Evolutionary conservation across 768 basidiomycete species (phyloP).

Genomic region (Serendipita sp.): DNA sequence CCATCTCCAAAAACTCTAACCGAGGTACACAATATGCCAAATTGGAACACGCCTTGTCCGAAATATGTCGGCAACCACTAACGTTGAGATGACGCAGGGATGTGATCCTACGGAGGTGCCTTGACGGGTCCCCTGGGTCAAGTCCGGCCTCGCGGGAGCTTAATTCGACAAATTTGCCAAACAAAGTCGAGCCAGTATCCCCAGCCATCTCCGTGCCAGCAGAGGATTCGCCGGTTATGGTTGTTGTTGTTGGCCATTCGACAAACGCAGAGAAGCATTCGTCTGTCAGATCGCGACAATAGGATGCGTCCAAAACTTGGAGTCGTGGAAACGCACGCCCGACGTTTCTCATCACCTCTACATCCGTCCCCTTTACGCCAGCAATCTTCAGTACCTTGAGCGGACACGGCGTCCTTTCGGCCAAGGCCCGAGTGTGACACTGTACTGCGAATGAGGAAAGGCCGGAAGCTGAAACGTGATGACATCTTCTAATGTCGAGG

Average conservation of each 20-base stretch:
- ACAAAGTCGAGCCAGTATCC: constrained; percentile 25
- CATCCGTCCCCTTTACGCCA: constrained; percentile 45
- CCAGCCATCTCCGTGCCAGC: constrained; percentile 16
- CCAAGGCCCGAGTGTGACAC: constrained; percentile 13
- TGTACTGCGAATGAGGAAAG: constrained; percentile 32
- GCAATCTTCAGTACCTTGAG: constrained; percentile 51
- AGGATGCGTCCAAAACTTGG: constrained; percentile 69
- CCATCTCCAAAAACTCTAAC: constrained; percentile 66
- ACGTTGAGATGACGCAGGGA: constrained; percentile 56
- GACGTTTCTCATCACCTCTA: constrained; percentile 44
- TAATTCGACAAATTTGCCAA: constrained; percentile 20
- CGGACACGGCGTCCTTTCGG: constrained; percentile 11
- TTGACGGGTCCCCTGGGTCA: constrained; percentile 25
- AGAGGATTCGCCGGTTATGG: constrained; percentile 21
- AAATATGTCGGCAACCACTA: constrained; percentile 53
- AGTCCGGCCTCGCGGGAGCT: constrained; percentile 50
- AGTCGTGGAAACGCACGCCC: constrained; percentile 55
- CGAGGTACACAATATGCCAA: constrained; percentile 52
- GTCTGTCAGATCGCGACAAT: constrained; percentile 54
- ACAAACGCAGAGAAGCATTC: constrained; percentile 61
- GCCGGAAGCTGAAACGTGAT: constrained; percentile 48
- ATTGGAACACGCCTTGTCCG: constrained; percentile 58
- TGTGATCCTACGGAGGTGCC: constrained; percentile 46
- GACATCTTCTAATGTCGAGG: constrained; percentile 59
- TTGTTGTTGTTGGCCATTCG: constrained; percentile 21